Conservation (phyloP, 108 stramenopile genomes). For the Aurantiochytrium sp. region DNA sequence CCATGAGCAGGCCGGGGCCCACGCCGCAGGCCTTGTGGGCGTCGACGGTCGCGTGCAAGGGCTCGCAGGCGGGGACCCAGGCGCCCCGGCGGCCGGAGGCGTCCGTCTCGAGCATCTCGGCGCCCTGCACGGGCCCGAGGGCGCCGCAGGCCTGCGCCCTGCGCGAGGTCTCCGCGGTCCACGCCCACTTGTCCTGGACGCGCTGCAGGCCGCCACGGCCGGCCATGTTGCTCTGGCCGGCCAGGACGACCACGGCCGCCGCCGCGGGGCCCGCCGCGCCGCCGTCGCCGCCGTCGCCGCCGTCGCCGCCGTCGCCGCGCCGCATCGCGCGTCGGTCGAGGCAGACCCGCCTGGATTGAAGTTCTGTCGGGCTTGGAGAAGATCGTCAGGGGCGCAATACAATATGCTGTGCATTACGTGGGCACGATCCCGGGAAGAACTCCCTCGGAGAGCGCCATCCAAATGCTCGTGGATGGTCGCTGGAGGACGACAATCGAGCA, state of each 20-base stretch:
- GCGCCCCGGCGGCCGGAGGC: not conserved
- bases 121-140: not conserved
- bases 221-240: slow-evolving; percentile 21
- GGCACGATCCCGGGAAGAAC: no score
- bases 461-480: no score
- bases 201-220: not conserved
- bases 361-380: no score
- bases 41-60: not conserved
- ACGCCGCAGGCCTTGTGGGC: not conserved
- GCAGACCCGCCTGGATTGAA: no score
- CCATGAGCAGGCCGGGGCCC: slow-evolving; percentile 6
- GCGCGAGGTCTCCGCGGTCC: not conserved
- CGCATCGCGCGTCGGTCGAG: no score
- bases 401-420: no score
- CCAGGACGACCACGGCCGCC: not conserved
- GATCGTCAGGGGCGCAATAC: no score
- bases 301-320: no score
- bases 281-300: not conserved
- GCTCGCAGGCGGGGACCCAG: not conserved
- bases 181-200: not conserved
- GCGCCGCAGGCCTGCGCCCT: not conserved
- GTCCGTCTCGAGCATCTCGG: not conserved
- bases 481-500: no score
- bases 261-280: no score
- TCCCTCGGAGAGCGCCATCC: no score